Percentiles rank a stretch among this genome's conserved stretches.
phyloP scores from a whole-genome alignment of 441 rosid genomes.

The Aquilaria agallochum region DNA sequence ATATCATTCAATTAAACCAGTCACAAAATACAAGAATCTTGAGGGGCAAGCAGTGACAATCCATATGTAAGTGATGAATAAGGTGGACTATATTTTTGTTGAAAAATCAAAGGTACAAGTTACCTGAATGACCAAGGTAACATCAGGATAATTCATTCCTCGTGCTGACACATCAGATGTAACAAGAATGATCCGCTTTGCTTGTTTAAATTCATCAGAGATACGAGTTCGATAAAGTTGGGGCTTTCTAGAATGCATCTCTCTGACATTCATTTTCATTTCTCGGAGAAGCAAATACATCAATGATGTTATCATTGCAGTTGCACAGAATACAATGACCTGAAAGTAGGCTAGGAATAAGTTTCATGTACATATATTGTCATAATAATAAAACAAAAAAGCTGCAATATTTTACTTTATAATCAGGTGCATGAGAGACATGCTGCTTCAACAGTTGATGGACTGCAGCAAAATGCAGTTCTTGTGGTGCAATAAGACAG shows the following conservation, averaged over 20 bases:
- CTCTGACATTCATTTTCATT: conserved; percentile 85
- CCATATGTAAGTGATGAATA: too few relatives aligned
- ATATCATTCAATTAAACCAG: too few relatives aligned
- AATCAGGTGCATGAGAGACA: conserved; percentile 49
- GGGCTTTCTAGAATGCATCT: conserved; percentile 91
- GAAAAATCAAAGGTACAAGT: too few relatives aligned
- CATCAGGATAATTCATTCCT: conserved; percentile 97
- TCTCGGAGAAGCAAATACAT: conserved; percentile 67
- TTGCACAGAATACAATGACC: conserved; percentile 92
- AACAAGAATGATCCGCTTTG: conserved; percentile 70
- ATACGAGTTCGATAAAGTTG: conserved; percentile 74
- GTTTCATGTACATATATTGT: conserved; percentile 2
- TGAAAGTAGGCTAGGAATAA: conserved; percentile 28
- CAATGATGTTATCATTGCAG: conserved; percentile 90
- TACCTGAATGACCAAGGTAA: conserved; percentile 97
- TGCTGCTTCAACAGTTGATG: conserved; percentile 73
- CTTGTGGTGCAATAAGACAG: conserved; percentile 67
- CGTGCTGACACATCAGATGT: conserved; percentile 97
- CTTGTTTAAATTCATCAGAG: conserved; percentile 79
- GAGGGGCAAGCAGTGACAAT: too few relatives aligned
- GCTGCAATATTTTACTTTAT: conserved; percentile 55
- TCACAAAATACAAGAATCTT: too few relatives aligned
- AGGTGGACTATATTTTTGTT: too few relatives aligned
- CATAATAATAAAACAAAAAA: conserved; percentile 11
- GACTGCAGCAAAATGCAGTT: conserved; percentile 66